phyloP scores from a whole-genome alignment of 768 basidiomycete genomes.

The Udeniomyces megalosporus region DNA sequence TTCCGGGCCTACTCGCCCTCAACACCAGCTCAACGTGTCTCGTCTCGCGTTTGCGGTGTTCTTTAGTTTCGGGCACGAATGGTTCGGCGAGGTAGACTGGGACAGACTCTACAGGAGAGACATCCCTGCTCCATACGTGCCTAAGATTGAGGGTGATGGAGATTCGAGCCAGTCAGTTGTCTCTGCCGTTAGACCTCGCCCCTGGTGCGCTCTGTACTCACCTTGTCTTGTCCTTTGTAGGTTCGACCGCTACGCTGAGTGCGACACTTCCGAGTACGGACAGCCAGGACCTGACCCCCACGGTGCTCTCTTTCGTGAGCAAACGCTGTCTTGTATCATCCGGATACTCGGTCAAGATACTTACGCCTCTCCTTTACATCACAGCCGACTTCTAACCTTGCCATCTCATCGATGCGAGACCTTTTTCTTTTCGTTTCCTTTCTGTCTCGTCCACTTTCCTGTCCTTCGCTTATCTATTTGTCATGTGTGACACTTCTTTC shows the following conservation, averaged over 20 bases:
- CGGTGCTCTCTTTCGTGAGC: conserved; percentile 53
- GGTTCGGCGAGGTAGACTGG: conserved; percentile 85
- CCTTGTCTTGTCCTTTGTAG: conserved; percentile 17
- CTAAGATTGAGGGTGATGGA: conserved; percentile 77
- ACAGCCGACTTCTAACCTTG: too few relatives aligned
- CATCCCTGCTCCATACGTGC: conserved; percentile 88
- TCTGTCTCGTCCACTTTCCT: too few relatives aligned
- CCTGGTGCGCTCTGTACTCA: background rate
- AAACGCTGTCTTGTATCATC: too few relatives aligned
- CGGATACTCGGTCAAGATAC: too few relatives aligned
- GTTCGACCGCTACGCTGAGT: conserved; percentile 34
- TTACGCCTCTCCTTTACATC: too few relatives aligned
- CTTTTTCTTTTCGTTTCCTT: too few relatives aligned
- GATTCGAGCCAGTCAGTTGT: conserved; percentile 62
- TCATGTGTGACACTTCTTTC: too few relatives aligned
- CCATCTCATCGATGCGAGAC: too few relatives aligned
- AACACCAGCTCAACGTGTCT: too few relatives aligned
- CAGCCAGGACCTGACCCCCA: conserved; percentile 31
- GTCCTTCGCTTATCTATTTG: too few relatives aligned
- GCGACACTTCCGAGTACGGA: conserved; percentile 33
- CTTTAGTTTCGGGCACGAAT: conserved; percentile 30
- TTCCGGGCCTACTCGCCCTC: too few relatives aligned
- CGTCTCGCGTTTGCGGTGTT: too few relatives aligned
- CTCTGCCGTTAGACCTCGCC: background rate
- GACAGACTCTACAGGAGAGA: conserved; percentile 58